A percentile compares a stretch with the other conserved stretches of the same genome.
Conservation (phyloP, 177 flowering plant species). For the Vitis hybrid region DNA sequence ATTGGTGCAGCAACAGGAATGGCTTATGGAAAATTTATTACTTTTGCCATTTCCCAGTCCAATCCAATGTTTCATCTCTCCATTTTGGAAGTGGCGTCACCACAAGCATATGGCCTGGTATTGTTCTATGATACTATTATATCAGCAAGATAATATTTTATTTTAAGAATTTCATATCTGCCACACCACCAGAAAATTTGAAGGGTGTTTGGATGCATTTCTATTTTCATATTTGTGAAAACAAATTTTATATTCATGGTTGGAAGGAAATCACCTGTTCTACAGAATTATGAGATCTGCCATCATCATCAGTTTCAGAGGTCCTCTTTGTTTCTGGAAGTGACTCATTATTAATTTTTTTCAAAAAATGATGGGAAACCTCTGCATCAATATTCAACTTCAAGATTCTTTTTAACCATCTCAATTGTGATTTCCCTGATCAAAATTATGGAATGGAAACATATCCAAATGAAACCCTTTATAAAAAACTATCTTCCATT, state of each 20-base stretch:
- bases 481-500: background rate
- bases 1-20: constrained; percentile 97
- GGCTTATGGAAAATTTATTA: constrained; percentile 84
- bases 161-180: background rate
- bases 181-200: background rate
- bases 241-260: background rate
- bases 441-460: background rate
- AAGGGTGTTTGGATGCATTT: background rate
- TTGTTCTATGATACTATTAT: constrained; percentile 10
- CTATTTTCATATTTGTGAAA: background rate
- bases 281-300: background rate
- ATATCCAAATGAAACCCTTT: background rate
- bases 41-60: constrained; percentile 42
- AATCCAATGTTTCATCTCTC: constrained; percentile 60
- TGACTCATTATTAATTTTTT: background rate
- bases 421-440: background rate
- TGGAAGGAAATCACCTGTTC: background rate
- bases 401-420: background rate
- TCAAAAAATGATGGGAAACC: background rate
- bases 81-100: constrained; percentile 87
- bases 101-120: constrained; percentile 99
- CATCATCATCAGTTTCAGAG: background rate
- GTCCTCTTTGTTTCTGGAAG: background rate
- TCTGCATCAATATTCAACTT: background rate
- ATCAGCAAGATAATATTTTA: background rate